Conservation (phyloP, 306 rosid genomes). For the Aeschynomene evenia region DNA sequence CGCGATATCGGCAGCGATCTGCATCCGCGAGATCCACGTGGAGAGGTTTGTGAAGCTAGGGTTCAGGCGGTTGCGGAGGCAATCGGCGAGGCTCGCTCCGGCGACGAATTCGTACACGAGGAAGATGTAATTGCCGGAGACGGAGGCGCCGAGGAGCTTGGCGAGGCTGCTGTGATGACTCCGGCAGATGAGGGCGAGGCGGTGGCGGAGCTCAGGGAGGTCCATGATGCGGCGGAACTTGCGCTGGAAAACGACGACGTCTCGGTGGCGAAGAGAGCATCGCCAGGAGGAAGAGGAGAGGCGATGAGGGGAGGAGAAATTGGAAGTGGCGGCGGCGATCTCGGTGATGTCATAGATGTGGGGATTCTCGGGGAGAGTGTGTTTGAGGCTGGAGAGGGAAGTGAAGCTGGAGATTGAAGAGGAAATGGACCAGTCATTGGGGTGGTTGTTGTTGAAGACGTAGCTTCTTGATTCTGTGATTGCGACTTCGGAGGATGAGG, state of each 20-base stretch:
- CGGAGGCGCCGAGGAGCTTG: conserved; percentile 79
- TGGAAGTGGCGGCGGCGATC: conserved; percentile 62
- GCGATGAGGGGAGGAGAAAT: conserved; percentile 29
- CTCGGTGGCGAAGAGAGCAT: conserved; percentile 54
- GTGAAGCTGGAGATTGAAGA: conserved; percentile 52
- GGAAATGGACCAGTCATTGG: conserved; percentile 41
- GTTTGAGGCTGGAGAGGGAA: conserved; percentile 62
- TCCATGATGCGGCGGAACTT: conserved; percentile 57
- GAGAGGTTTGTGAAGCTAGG: conserved; percentile 70
- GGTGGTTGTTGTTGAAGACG: not conserved
- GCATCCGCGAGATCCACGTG: conserved; percentile 79
- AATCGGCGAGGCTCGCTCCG: conserved; percentile 72
- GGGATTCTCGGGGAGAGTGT: conserved; percentile 71
- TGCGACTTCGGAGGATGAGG: conserved; percentile 7
- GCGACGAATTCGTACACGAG: conserved; percentile 66
- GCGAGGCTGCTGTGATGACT: conserved; percentile 71
- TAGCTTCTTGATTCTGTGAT: conserved; percentile 42
- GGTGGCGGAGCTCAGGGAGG: conserved; percentile 46
- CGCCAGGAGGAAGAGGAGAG: conserved; percentile 73
- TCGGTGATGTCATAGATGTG: conserved; percentile 65
- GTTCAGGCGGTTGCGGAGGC: conserved; percentile 74
- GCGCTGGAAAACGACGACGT: conserved; percentile 64
- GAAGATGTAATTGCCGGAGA: conserved; percentile 59
- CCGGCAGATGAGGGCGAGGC: conserved; percentile 54
- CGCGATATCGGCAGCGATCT: conserved; percentile 77